These are phyloP conservation scores for Colletotrichum viniferum DNA, from an alignment of 2,329 filamentous ascomycete species.

Conservation along the genomic window DNA sequence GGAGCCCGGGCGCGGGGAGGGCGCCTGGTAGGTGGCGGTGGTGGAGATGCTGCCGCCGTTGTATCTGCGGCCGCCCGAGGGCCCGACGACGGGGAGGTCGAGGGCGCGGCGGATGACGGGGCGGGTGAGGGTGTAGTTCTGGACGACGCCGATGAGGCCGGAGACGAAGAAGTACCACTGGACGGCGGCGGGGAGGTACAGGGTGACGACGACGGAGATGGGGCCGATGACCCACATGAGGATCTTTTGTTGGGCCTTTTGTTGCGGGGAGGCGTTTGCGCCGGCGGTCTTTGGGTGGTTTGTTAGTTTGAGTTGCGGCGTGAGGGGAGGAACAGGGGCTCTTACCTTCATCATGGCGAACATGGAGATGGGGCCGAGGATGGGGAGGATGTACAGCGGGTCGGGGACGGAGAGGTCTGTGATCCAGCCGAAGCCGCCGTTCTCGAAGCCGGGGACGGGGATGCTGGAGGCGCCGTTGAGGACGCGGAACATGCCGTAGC, in stretches of 20 bases:
- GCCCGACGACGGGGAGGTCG: constrained; percentile 38
- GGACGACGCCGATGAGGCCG: constrained; percentile 32
- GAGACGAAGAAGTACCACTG: constrained; percentile 54
- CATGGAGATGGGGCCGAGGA: constrained; percentile 60
- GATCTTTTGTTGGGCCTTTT: constrained; percentile 39
- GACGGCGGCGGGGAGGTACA: constrained; percentile 51
- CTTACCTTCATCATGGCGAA: constrained; percentile 58
- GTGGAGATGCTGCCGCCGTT: constrained; percentile 16
- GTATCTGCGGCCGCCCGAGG: background rate
- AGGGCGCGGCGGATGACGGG: constrained; percentile 41
- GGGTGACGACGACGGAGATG: constrained; percentile 48
- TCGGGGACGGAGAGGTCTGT: constrained; percentile 76
- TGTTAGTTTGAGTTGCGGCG: constrained; percentile 1
- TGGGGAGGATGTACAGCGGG: constrained; percentile 78
- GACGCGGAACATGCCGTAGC: constrained; percentile 81
- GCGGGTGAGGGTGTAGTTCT: constrained; percentile 42
- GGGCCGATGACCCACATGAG: constrained; percentile 49
- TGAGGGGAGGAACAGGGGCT: constrained; percentile 17
- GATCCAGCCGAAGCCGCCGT: constrained; percentile 79
- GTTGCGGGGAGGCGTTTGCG: constrained; percentile 34
- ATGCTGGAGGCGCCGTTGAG: constrained; percentile 75
- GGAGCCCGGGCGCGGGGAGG: background rate
- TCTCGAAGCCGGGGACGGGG: constrained; percentile 80
- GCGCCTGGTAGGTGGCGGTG: constrained; percentile 34
- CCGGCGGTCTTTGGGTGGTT: background rate